Conservation (phyloP, 345 rosid species). For the Gossypium turneri region DNA sequence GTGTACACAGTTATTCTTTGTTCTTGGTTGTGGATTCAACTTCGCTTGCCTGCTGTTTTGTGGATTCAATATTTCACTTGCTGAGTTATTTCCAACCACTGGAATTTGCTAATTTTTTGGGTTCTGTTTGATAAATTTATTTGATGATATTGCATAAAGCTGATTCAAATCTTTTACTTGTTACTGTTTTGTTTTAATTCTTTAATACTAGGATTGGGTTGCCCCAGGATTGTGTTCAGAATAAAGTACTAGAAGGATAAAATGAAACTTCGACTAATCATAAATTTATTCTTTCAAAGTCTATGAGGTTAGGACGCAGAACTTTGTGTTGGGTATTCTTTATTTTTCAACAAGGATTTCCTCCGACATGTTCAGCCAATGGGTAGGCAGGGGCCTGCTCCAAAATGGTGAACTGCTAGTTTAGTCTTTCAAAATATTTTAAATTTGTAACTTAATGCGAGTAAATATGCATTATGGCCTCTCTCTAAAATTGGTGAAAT, state of each 20-base stretch:
- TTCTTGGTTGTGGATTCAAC: neutral
- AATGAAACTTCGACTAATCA: neutral
- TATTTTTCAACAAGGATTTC: neutral
- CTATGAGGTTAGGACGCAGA: neutral
- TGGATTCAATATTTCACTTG: neutral
- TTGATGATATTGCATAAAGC: constrained; percentile 20
- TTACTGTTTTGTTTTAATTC: neutral
- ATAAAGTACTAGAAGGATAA: neutral
- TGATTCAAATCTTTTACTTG: neutral
- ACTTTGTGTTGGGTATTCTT: too few relatives aligned
- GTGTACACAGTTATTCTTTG: neutral
- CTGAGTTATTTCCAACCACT: neutral
- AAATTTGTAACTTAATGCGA: too few relatives aligned
- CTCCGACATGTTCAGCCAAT: neutral
- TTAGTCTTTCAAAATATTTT: too few relatives aligned
- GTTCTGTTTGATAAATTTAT: neutral
- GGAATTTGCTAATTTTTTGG: neutral
- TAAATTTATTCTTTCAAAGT: neutral
- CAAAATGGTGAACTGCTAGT: too few relatives aligned
- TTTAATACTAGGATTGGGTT: neutral
- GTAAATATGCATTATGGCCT: too few relatives aligned
- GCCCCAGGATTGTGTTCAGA: neutral
- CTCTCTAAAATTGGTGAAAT: too few relatives aligned
- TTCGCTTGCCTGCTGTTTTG: neutral
- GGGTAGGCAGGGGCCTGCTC: too few relatives aligned